Base-by-base conservation (phyloP, 2,329 filamentous ascomycete species). In the Lecanosticta acicola region DNA sequence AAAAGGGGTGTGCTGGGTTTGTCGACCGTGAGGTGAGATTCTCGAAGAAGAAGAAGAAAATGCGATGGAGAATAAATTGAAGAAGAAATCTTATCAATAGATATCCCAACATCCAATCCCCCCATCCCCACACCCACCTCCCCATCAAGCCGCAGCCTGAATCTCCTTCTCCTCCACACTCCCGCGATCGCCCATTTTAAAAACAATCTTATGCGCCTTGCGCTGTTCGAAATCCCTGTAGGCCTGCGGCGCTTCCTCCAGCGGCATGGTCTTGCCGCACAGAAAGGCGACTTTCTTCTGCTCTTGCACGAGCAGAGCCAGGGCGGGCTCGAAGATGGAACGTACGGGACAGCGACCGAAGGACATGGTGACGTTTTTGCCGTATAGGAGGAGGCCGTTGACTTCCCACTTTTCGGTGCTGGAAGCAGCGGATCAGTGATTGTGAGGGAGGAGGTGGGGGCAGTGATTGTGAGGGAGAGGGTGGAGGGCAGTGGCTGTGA, bases 171-270 rank as follows among this genome's bases (percentile, higher is more conserved):
- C 39, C 41, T 48, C 39, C 1, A 54, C 54, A 34, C 50, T 40
- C 5, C 24, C 11, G 7, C 24, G 24, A 29, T 29, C 24, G 16
- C 51, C 51, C 46, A 68, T 69, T 52, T 72, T 68, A 54, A 77
- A 77, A 7, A 76, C 68, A 19, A 76, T 69, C 62, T 77, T 77
- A 54, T 74, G 72, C 35, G 68, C 72, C 65, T 76, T 71, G 67
- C 73, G 71, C 62, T 71, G 70, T 59, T 77, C 72, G 56, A 77
- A 77, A 17, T 75, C 58, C 37, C 72, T 70, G 49, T 77, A 77
- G 3, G 72, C 74, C 60, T 75, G 71, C 39, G 74, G 67, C 5
- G 73, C 74, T 40, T 75, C 63, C 33, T 69, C 69, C 54, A 77
- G 51, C 19, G 67, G 64, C 72, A 76, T 75, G 29, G 75, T 68